Evolutionary conservation across 2,329 filamentous ascomycete genomes (phyloP).

Genomic region (Neonectria hederae): DNA sequence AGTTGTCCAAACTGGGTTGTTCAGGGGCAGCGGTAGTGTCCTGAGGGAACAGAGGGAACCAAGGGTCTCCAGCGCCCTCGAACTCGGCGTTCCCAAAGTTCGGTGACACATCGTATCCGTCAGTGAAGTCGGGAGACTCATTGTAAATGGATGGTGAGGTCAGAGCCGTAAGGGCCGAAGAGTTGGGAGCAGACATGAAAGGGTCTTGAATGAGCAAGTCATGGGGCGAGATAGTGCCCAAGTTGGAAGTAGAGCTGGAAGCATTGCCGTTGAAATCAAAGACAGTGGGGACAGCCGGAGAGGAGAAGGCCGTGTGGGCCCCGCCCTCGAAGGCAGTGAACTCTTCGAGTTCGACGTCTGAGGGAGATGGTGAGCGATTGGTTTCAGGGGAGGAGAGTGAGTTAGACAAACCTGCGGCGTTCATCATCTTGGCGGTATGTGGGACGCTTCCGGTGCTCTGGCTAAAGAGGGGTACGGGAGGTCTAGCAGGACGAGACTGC

Average conservation of each 20-base stretch:
- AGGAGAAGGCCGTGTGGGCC: constrained; percentile 62
- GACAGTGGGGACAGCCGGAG: constrained; percentile 59
- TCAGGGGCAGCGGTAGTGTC: constrained; percentile 45
- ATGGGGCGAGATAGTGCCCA: constrained; percentile 83
- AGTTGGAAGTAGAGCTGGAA: constrained; percentile 61
- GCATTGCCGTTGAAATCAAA: constrained; percentile 62
- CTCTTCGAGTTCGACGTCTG: constrained; percentile 68
- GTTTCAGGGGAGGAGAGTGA: background rate
- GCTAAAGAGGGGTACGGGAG: constrained; percentile 77
- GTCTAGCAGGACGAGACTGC: constrained; percentile 63
- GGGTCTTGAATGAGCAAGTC: constrained; percentile 78
- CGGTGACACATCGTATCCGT: constrained; percentile 81
- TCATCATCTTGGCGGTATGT: constrained; percentile 57
- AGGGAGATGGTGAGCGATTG: constrained; percentile 46
- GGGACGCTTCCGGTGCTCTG: constrained; percentile 65
- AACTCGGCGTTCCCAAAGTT: constrained; percentile 73
- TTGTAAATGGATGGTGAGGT: constrained; percentile 85
- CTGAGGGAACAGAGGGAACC: constrained; percentile 79
- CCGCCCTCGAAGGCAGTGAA: constrained; percentile 66
- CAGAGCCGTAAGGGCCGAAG: constrained; percentile 81
- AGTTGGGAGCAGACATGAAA: constrained; percentile 81
- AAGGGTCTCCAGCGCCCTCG: constrained; percentile 62
- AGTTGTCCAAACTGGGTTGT: constrained; percentile 48
- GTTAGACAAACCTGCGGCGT: constrained; percentile 51
- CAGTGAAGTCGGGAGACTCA: constrained; percentile 76